A percentile compares a stretch with the other conserved stretches of the same genome.
Evolutionary conservation across 441 rosid species (phyloP).

Genomic region (Euphorbia schlechtendalii): DNA sequence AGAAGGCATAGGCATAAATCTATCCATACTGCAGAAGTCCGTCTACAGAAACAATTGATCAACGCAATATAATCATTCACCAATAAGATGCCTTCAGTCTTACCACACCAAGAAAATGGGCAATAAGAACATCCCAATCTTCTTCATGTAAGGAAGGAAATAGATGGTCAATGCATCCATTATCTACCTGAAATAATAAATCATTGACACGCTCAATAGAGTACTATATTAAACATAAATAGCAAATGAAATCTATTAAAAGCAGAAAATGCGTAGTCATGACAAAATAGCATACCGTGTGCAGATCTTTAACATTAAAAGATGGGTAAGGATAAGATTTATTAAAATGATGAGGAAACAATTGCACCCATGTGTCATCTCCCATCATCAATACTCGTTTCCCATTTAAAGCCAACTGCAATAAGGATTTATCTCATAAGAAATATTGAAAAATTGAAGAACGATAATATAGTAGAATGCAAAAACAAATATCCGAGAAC

Average conservation of each 20-base stretch:
- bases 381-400: conserved; percentile 95
- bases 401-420: conserved; percentile 70
- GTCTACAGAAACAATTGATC: not conserved
- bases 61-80: conserved; percentile 1
- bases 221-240: not conserved
- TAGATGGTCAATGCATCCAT: conserved; percentile 85
- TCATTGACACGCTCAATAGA: not conserved
- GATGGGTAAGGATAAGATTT: conserved; percentile 89
- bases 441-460: not conserved
- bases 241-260: not conserved
- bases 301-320: conserved; percentile 88
- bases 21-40: not conserved
- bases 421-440: conserved; percentile 2
- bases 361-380: conserved; percentile 87
- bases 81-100: conserved; percentile 23
- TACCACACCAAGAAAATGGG: conserved; percentile 99
- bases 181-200: conserved; percentile 57
- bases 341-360: conserved; percentile 85
- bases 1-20: not conserved
- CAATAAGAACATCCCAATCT: conserved; percentile 96
- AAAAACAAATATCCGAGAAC: too few relatives aligned
- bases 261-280: not conserved
- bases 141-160: conserved; percentile 67
- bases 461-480: not conserved
- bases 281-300: conserved; percentile 50